Evolutionary conservation across 192 early-diverging fungal genomes (phyloP), one percentile per base, ranked within the genome.

Genomic region (Backusella sp.): DNA sequence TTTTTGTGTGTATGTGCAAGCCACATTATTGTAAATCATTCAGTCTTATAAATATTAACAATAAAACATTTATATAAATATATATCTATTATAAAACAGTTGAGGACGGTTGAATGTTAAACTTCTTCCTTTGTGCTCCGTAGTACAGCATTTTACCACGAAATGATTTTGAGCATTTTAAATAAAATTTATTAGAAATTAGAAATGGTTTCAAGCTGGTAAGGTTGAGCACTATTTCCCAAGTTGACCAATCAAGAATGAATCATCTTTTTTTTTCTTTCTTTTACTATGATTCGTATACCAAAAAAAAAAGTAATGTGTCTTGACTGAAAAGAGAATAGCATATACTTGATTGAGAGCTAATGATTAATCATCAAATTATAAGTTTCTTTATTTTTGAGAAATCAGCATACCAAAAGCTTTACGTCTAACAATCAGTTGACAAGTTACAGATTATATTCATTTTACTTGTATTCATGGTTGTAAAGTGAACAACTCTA

Each of bases 11-110:
- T 23, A 23, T 59, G 23, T 26, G 23, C 26, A 26, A 59, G 14
- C 56, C 23, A 23, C 56, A 59, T 59, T 59, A 21, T 59, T 59
- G 56, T 59, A 59, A 59, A 59, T 59, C 56, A 59, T 59, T 59
- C 56, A 59, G 11, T 26, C 56, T 12, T 59, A 59, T 59, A 59
- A 26, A 59, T 59, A 59, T 12, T 26, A 26, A 28, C 8, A 62
- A 62, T 62, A 49, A 49, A 49, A 49, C 19, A 49, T 8, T n/a
- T n/a, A 49, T 19, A 49, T 32, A 32, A 32, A 32, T 32, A 32
- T 49, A 49, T 21, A 19, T 62, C 37, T 39, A 39, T 39, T 39
- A 39, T 62, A 62, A 14, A 59, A 14, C 4, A 62, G 11, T 62
- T 28, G 21, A 59, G 28, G 11, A 23, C 12, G 56, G 23, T 62